Conservation (phyloP, 768 basidiomycete species). For the Leccinum sublutescens region DNA sequence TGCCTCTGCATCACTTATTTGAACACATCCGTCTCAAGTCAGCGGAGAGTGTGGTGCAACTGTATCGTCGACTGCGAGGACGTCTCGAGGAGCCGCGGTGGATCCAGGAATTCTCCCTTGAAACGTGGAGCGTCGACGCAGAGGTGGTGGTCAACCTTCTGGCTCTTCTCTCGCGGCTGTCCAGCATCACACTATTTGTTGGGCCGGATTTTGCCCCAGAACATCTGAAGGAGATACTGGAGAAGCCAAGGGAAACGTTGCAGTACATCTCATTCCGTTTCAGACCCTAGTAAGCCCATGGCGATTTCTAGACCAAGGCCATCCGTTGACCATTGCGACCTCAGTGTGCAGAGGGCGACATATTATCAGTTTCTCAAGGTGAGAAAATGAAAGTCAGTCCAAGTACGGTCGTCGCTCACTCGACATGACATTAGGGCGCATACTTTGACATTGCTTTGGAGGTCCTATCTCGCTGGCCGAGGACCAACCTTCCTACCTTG, state of each 20-base stretch:
- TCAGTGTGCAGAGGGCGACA: constrained; percentile 64
- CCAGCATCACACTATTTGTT: constrained; percentile 57
- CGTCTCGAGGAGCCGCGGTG: constrained; percentile 33
- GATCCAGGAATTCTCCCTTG: constrained; percentile 51
- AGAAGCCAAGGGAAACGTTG: constrained; percentile 46
- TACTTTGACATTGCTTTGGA: constrained; percentile 78
- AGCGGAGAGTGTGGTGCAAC: constrained; percentile 49
- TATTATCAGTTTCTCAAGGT: constrained; percentile 85
- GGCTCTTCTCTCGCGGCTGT: constrained; percentile 49
- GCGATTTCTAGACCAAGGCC: not conserved
- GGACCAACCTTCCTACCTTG: constrained; percentile 39
- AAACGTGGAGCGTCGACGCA: constrained; percentile 72
- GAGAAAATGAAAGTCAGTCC: not conserved
- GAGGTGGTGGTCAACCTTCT: constrained; percentile 74
- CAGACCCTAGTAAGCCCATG: constrained; percentile 69
- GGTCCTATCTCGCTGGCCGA: constrained; percentile 64
- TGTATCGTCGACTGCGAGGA: constrained; percentile 56
- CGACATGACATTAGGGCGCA: constrained; percentile 49
- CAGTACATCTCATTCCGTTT: constrained; percentile 65
- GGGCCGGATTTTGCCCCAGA: constrained; percentile 80
- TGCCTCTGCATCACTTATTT: constrained; percentile 60
- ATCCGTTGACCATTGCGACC: constrained; percentile 1
- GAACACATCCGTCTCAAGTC: constrained; percentile 50
- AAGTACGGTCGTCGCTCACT: not conserved
- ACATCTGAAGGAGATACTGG: constrained; percentile 70